Evolutionary conservation across 768 basidiomycete genomes (phyloP).

Genomic region (Sporobolomyces roseus): DNA sequence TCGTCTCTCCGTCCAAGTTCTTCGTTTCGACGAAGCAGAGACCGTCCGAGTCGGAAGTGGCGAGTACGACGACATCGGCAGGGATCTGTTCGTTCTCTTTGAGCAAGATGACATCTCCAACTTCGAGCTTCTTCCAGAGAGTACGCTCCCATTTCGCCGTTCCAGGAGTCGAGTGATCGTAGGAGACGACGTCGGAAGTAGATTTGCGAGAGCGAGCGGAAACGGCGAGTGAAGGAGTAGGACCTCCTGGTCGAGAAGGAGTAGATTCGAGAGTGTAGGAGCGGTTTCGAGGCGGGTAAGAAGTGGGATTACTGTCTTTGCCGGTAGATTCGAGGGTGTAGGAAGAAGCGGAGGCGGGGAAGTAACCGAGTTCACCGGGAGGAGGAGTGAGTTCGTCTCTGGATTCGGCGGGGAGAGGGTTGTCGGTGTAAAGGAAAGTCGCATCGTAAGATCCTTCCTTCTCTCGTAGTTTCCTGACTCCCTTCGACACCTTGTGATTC

Average conservation of each 20-base stretch:
- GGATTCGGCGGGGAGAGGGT: conserved; percentile 17
- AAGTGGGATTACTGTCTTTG: neutral
- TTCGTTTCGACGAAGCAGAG: conserved; percentile 96
- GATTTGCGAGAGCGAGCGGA: conserved; percentile 40
- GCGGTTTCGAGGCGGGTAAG: conserved; percentile 33
- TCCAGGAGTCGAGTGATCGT: conserved; percentile 63
- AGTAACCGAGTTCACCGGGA: conserved; percentile 17
- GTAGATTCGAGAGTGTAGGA: conserved; percentile 28
- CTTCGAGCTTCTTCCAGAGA: conserved; percentile 96
- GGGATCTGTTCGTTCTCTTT: conserved; percentile 94
- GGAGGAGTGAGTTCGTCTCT: conserved; percentile 28
- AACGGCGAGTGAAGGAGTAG: conserved; percentile 30
- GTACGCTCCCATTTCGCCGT: conserved; percentile 88
- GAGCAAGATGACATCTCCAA: conserved; percentile 88
- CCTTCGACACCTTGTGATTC: conserved; percentile 74
- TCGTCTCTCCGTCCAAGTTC: conserved; percentile 96
- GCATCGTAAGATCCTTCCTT: conserved; percentile 58
- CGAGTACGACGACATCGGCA: conserved; percentile 86
- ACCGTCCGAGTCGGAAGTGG: conserved; percentile 85
- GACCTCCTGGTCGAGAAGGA: conserved; percentile 4
- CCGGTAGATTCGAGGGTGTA: conserved; percentile 30
- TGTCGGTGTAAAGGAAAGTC: conserved; percentile 42
- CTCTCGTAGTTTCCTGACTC: conserved; percentile 78
- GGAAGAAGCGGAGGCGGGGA: neutral
- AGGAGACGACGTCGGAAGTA: conserved; percentile 74